Base-by-base conservation (phyloP, 2,329 filamentous ascomycete species). In the Aspergillus texensis region DNA sequence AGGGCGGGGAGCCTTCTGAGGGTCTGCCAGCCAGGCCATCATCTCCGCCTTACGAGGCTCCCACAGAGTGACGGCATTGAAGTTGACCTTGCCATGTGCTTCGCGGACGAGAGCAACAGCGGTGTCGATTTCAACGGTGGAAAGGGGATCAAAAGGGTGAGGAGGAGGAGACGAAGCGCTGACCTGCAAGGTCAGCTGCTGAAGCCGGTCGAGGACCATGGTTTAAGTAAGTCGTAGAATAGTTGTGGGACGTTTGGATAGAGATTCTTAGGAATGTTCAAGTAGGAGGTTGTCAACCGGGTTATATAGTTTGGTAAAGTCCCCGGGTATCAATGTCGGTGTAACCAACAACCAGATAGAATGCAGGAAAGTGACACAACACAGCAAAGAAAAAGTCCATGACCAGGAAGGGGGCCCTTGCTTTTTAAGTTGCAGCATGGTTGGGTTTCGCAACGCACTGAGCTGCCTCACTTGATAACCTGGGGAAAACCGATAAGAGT, bases 21-120 rank as follows among this genome's bases (percentile, higher is more conserved):
- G 88, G 62, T 88, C 83, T 56, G 85, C 88, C 14, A 96, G 79
- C 92, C 92, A 97, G 64, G 85, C 86, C 75, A 89, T 83, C 91
- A 96, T 93, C 71, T 93, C 88, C 53, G 85, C 88, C 83, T 97
- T 97, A 67, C 90, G 90, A 56, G 93, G 93, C 82, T 97, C 93
- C 71, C 89, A 89, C 32, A 96, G 82, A 2, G 92, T 91, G 61
- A 97, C 89, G 2, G 93, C 91, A 81, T 97, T 95, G 86, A 94
- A 97, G 77, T 89, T 88, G 63, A 96, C 84, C 56, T 89, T 83
- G 62, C 87, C 83, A 75, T 96, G 84, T 63, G 90, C 84, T 70
- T 89, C 87, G 65, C 88, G 88, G 67, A 96, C 84, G 36, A 92
- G 81, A 1, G 85, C 80, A 57, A 93, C 89, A 8, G 88, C 88